phyloP scores from a whole-genome alignment of 2,329 filamentous ascomycete species.

The Scedosporium minutisporum region DNA sequence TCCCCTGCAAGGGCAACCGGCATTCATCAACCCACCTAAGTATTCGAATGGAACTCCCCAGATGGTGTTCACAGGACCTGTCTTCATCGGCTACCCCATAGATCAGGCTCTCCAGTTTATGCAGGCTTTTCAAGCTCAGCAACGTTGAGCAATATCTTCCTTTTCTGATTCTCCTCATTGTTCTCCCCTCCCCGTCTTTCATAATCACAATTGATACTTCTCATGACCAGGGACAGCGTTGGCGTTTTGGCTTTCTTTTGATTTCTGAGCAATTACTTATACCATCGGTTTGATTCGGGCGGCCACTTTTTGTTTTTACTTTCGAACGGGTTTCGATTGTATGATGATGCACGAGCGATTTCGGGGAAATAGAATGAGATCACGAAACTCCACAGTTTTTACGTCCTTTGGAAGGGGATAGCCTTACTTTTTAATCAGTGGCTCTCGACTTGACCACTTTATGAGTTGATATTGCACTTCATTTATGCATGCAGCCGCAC shows the following conservation, averaged over 20 bases:
- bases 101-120: slow-evolving; percentile 73
- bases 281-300: background rate
- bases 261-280: background rate
- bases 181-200: slow-evolving; percentile 2
- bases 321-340: background rate
- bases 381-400: background rate
- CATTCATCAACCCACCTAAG: background rate
- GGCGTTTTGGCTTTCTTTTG: slow-evolving; percentile 1
- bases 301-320: background rate
- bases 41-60: slow-evolving; percentile 34
- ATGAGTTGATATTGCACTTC: no score
- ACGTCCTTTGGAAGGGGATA: background rate
- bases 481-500: no score
- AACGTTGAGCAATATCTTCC: slow-evolving; percentile 13
- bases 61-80: slow-evolving; percentile 84
- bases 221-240: background rate
- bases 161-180: slow-evolving; percentile 6
- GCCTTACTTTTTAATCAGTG: no score
- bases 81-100: slow-evolving; percentile 84
- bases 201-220: slow-evolving; percentile 1
- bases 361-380: background rate
- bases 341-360: background rate
- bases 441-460: no score
- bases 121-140: slow-evolving; percentile 40
- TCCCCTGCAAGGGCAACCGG: slow-evolving; percentile 12